Evolutionary conservation across 2,329 filamentous ascomycete species (phyloP).

Genomic region (Fusarium burgessii): DNA sequence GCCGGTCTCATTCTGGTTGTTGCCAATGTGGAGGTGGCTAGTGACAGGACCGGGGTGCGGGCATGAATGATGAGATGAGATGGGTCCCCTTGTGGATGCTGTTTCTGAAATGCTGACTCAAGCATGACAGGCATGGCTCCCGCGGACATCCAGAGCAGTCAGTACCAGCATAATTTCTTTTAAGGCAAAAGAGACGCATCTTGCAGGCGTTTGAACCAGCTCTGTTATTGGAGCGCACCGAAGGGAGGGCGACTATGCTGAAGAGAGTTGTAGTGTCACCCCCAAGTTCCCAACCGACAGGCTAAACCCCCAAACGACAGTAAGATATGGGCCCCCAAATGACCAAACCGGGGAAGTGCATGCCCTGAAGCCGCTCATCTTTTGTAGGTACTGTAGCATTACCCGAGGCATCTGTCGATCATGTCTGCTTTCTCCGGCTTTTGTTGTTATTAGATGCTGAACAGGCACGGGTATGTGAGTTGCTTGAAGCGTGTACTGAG

Average conservation of each 20-base stretch:
- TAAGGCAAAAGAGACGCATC: slow-evolving; percentile 22
- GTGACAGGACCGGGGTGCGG: slow-evolving; percentile 46
- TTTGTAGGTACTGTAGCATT: slow-evolving; percentile 23
- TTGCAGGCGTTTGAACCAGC: slow-evolving; percentile 36
- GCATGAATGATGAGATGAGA: slow-evolving; percentile 47
- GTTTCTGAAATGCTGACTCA: slow-evolving; percentile 39
- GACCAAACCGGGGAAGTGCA: slow-evolving; percentile 42
- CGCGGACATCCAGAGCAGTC: slow-evolving; percentile 7
- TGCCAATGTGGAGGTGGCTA: slow-evolving; percentile 50
- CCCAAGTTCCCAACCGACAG: slow-evolving; percentile 32
- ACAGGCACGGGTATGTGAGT: slow-evolving; percentile 23
- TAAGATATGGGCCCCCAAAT: slow-evolving; percentile 39
- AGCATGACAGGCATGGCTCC: slow-evolving; percentile 28
- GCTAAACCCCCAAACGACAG: slow-evolving; percentile 39
- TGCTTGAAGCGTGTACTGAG: slow-evolving; percentile 30
- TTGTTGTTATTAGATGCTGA: slow-evolving; percentile 27
- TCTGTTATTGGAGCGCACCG: slow-evolving; percentile 40
- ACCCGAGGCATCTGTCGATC: slow-evolving; percentile 40
- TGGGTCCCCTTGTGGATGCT: slow-evolving; percentile 38
- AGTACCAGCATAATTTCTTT: slow-evolving; percentile 21
- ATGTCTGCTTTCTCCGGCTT: slow-evolving; percentile 25
- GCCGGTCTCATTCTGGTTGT: slow-evolving; percentile 47
- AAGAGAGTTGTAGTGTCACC: slow-evolving; percentile 25
- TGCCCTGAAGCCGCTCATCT: slow-evolving; percentile 37
- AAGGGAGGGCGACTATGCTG: slow-evolving; percentile 21